Percentiles rank a stretch among this genome's conserved stretches.
Conservation (phyloP, 2,329 filamentous ascomycete genomes). For the Fusarium paranaense region DNA sequence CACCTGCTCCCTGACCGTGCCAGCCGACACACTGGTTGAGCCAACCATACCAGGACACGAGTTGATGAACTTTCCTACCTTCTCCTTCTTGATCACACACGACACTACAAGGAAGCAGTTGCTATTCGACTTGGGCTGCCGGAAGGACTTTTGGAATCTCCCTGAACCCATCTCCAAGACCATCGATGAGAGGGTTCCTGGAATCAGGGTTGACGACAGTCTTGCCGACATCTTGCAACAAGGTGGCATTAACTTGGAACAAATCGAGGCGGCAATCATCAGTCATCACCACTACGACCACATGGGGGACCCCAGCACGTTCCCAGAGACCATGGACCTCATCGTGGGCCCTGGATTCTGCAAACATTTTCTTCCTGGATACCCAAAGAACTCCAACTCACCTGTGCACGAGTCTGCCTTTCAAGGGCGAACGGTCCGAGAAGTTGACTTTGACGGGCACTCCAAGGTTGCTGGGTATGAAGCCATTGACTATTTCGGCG, state of each 20-base stretch:
- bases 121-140: conserved; percentile 17
- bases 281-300: conserved; percentile 23
- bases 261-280: conserved; percentile 10
- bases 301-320: conserved; percentile 9
- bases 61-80: conserved; percentile 16
- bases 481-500: conserved; percentile 40
- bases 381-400: not conserved
- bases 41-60: conserved; percentile 14
- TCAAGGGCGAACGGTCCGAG: not conserved
- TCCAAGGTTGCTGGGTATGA: conserved; percentile 44
- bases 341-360: conserved; percentile 17
- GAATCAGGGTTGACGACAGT: conserved; percentile 8
- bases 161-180: conserved; percentile 1
- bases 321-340: conserved; percentile 9
- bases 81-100: conserved; percentile 8
- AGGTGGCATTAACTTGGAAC: not conserved
- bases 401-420: not conserved
- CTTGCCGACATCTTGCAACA: conserved; percentile 4
- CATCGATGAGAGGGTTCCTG: conserved; percentile 12
- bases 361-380: conserved; percentile 6
- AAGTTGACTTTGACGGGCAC: not conserved
- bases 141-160: conserved; percentile 22
- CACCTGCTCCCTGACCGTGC: conserved; percentile 1
- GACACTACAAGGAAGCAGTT: not conserved
- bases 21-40: conserved; percentile 12